Conservation (phyloP, 352 stramenopile species). For the Phytophthora pinifolia region DNA sequence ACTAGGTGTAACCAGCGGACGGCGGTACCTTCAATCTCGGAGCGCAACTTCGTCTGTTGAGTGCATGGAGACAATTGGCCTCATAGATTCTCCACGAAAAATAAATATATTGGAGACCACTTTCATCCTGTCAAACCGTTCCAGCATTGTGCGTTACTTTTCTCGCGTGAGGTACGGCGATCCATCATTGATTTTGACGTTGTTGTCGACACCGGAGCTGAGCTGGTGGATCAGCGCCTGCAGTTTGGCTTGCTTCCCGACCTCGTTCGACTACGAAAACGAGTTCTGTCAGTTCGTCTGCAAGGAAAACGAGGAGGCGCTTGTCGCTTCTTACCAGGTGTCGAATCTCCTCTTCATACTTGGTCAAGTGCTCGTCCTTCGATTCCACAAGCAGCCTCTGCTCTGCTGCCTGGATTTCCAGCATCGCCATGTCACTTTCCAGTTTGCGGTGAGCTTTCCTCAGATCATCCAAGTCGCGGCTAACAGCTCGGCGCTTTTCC, state of each 20-base stretch:
- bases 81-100: slow-evolving; percentile 26
- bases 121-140: slow-evolving; percentile 12
- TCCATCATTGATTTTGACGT: slow-evolving; percentile 41
- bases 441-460: slow-evolving; percentile 67
- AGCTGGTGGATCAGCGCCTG: slow-evolving; percentile 85
- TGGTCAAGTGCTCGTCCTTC: slow-evolving; percentile 63
- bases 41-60: slow-evolving; percentile 9
- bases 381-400: slow-evolving; percentile 53
- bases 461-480: slow-evolving; percentile 63
- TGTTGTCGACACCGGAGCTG: slow-evolving; percentile 60
- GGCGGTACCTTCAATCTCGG: neutral
- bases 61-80: slow-evolving; percentile 13
- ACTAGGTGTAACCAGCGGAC: slow-evolving; percentile 35
- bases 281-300: neutral
- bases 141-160: slow-evolving; percentile 36
- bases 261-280: slow-evolving; percentile 56
- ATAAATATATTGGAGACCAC: slow-evolving; percentile 37
- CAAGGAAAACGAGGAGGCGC: neutral
- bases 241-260: slow-evolving; percentile 79
- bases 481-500: slow-evolving; percentile 43
- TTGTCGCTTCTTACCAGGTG: slow-evolving; percentile 49
- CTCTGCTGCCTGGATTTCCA: slow-evolving; percentile 64
- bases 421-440: slow-evolving; percentile 62
- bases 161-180: slow-evolving; percentile 57
- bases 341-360: slow-evolving; percentile 70